Evolutionary conservation across 202 grass and related monocot genomes (phyloP).

Genomic region (Digitaria exilis): DNA sequence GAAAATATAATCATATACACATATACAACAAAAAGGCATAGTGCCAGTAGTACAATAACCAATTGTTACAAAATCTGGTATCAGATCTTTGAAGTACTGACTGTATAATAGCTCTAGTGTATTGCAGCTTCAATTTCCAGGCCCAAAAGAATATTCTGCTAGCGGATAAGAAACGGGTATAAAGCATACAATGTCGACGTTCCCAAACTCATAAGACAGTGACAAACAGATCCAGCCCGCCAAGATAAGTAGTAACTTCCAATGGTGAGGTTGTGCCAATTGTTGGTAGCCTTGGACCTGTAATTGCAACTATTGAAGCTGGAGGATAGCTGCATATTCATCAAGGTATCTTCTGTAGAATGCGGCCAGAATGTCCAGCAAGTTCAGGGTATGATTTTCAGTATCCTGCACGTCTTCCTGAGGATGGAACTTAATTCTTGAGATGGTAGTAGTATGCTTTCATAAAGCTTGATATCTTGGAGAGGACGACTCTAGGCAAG

Average conservation of each 20-base stretch:
- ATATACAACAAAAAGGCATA: background rate
- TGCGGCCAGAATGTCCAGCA: background rate
- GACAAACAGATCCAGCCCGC: too few relatives aligned
- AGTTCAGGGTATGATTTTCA: slow-evolving; percentile 2
- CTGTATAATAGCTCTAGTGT: background rate
- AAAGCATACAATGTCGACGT: background rate
- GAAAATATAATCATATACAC: background rate
- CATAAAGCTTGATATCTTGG: too few relatives aligned
- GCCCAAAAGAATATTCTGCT: slow-evolving; percentile 25
- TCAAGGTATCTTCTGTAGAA: background rate
- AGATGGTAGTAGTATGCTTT: background rate
- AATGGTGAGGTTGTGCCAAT: slow-evolving; percentile 1
- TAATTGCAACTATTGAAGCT: slow-evolving; percentile 31
- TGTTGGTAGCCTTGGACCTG: background rate
- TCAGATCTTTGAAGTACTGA: background rate
- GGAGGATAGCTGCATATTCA: background rate
- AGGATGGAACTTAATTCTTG: slow-evolving; percentile 4
- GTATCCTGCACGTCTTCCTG: slow-evolving; percentile 6
- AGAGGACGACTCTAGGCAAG: background rate
- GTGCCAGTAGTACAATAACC: background rate
- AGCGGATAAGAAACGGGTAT: background rate
- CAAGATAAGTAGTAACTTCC: slow-evolving; percentile 38
- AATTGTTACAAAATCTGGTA: background rate
- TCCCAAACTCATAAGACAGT: background rate
- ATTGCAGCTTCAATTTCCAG: background rate